Evolutionary conservation across 2,329 filamentous ascomycete genomes (phyloP).

Genomic region (Exophiala sideris): DNA sequence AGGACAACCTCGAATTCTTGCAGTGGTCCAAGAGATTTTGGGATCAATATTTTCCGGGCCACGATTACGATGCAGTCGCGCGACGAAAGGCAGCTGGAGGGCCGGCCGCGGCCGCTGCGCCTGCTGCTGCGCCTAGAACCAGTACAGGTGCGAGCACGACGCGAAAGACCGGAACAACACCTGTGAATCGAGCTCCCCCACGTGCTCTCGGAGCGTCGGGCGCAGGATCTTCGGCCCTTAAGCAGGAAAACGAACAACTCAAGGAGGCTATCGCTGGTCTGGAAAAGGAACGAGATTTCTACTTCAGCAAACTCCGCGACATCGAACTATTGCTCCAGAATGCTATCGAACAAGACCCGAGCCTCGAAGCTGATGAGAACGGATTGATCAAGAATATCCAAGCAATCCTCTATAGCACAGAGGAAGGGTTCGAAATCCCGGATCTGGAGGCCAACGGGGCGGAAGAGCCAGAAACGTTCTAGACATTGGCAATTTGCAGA

Average conservation of each 20-base stretch:
- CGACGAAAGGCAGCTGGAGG: slow-evolving; percentile 75
- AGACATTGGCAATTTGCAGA: neutral
- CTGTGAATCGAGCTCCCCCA: slow-evolving; percentile 36
- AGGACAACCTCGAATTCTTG: slow-evolving; percentile 98
- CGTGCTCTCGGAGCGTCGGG: slow-evolving; percentile 34
- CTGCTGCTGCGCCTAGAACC: slow-evolving; percentile 45
- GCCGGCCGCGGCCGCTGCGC: slow-evolving; percentile 48
- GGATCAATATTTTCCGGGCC: slow-evolving; percentile 96
- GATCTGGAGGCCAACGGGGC: slow-evolving; percentile 66
- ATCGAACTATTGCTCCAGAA: slow-evolving; percentile 94
- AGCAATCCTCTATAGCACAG: slow-evolving; percentile 93
- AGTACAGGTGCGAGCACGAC: slow-evolving; percentile 47
- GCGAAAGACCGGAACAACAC: slow-evolving; percentile 60
- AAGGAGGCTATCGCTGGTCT: slow-evolving; percentile 95
- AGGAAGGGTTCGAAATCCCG: slow-evolving; percentile 81
- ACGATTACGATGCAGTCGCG: slow-evolving; percentile 88
- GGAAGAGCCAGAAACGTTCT: slow-evolving; percentile 43
- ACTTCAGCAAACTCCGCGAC: slow-evolving; percentile 97
- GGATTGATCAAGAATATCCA: slow-evolving; percentile 94
- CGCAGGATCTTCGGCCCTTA: slow-evolving; percentile 52
- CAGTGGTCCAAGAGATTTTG: slow-evolving; percentile 97
- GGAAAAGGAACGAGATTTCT: slow-evolving; percentile 96
- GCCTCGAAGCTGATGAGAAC: slow-evolving; percentile 90
- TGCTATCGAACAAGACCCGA: slow-evolving; percentile 85
- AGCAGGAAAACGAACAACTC: slow-evolving; percentile 79